Conservation (phyloP, 345 rosid species). For the Heritiera littoralis region DNA sequence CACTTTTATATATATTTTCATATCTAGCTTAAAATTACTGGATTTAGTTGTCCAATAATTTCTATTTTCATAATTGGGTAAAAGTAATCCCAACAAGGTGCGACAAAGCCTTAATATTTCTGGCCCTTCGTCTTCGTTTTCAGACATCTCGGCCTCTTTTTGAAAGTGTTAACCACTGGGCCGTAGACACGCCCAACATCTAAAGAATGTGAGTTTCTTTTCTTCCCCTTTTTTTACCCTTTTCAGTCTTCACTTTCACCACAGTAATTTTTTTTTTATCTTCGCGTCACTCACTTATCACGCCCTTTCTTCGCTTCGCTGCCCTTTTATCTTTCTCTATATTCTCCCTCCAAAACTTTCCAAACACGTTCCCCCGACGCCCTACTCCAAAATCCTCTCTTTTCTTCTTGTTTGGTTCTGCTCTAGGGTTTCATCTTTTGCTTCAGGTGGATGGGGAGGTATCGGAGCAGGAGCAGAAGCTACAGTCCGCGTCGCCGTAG, state of each 20-base stretch:
- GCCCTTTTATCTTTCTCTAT: background rate
- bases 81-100: no score
- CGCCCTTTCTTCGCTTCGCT: background rate
- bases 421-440: background rate
- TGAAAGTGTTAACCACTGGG: background rate
- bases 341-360: slow-evolving; percentile 20
- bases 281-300: no score
- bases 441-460: slow-evolving; percentile 50
- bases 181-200: background rate
- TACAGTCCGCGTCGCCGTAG: slow-evolving; percentile 80
- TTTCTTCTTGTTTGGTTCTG: background rate
- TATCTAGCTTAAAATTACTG: no score
- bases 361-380: background rate
- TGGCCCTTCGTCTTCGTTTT: no score
- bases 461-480: slow-evolving; percentile 78
- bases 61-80: no score
- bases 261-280: no score
- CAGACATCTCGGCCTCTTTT: no score
- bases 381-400: background rate
- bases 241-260: background rate
- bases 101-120: no score
- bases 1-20: no score
- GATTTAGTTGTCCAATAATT: no score
- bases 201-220: background rate
- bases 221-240: background rate